Conservation (phyloP, 1,139 yeast genomes). For the Yamadazyma blattariae region DNA sequence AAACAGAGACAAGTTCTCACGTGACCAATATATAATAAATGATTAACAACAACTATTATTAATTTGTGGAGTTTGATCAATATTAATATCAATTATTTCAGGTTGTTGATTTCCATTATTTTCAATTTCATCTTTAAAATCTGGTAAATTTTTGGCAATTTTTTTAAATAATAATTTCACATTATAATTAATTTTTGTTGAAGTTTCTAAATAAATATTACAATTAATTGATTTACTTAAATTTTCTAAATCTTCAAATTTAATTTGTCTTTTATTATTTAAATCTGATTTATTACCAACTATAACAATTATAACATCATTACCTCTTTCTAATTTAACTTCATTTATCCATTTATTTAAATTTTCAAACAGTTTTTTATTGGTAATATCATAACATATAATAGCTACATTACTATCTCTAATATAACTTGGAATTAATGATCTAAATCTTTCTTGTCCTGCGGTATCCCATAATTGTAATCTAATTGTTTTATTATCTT, state of each 20-base stretch:
- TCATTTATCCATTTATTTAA: constrained; percentile 52
- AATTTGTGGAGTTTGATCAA: constrained; percentile 30
- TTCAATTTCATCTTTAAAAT: constrained; percentile 36
- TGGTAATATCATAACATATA: constrained; percentile 90
- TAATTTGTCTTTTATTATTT: constrained; percentile 72
- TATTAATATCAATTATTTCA: constrained; percentile 44
- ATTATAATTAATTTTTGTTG: constrained; percentile 93
- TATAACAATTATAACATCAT: constrained; percentile 51
- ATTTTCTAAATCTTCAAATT: constrained; percentile 75
- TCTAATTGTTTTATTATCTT: constrained; percentile 53
- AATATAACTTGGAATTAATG: constrained; percentile 78
- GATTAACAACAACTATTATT: constrained; percentile 22
- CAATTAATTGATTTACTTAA: constrained; percentile 55
- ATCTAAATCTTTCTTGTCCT: constrained; percentile 60
- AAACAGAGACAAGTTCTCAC: too few relatives aligned
- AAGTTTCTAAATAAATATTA: constrained; percentile 82
- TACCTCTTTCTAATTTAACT: constrained; percentile 74
- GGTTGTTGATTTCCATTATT: constrained; percentile 42
- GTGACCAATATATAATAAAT: too few relatives aligned
- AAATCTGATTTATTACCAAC: constrained; percentile 63
- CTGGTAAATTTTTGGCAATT: constrained; percentile 89
- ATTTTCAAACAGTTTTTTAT: constrained; percentile 74
- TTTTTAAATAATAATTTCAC: constrained; percentile 86
- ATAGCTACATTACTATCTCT: constrained; percentile 98
- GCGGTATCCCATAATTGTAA: constrained; percentile 60